A percentile compares a stretch with the other conserved stretches of the same genome.
Conservation (phyloP, 2,329 filamentous ascomycete genomes). For the Arthrinium puccinioides region DNA sequence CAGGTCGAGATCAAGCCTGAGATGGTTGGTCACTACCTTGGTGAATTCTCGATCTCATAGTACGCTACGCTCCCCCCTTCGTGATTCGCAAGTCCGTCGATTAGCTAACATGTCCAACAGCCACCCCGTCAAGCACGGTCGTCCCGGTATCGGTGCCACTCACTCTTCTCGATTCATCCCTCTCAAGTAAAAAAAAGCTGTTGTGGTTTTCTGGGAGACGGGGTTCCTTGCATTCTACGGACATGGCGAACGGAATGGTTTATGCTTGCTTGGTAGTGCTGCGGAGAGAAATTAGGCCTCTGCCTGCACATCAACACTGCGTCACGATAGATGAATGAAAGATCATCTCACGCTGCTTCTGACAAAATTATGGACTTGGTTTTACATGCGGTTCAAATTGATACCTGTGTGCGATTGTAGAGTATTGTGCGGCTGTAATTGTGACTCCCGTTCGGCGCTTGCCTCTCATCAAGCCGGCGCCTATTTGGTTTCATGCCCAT, state of each 20-base stretch:
- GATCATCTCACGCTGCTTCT: slow-evolving; percentile 1
- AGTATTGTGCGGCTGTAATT: too few species aligned
- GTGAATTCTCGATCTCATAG: slow-evolving; percentile 99
- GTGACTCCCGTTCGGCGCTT: too few species aligned
- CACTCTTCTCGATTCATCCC: slow-evolving; percentile 99
- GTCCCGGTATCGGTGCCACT: slow-evolving; percentile 99
- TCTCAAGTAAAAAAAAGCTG: slow-evolving; percentile 91
- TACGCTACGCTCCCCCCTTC: slow-evolving; percentile 38
- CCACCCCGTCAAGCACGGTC: slow-evolving; percentile 99
- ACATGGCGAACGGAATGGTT: slow-evolving; percentile 51
- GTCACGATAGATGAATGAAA: slow-evolving; percentile 39
- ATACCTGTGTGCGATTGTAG: too few species aligned
- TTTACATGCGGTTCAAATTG: too few species aligned
- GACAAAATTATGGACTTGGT: slow-evolving; percentile 1
- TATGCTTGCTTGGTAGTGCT: slow-evolving; percentile 39
- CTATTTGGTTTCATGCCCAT: too few species aligned
- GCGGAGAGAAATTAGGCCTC: slow-evolving; percentile 22
- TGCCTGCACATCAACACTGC: slow-evolving; percentile 28
- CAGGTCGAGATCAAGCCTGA: slow-evolving; percentile 99
- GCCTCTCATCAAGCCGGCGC: too few species aligned
- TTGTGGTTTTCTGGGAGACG: slow-evolving; percentile 38
- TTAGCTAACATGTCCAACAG: slow-evolving; percentile 52
- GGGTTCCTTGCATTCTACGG: slow-evolving; percentile 54
- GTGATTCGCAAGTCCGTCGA: not conserved
- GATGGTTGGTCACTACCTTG: slow-evolving; percentile 99